Evolutionary conservation across 23 red algal genomes (phyloP), one percentile per base, ranked within the genome.

Genomic region (Gracilaria vermiculophylla): DNA sequence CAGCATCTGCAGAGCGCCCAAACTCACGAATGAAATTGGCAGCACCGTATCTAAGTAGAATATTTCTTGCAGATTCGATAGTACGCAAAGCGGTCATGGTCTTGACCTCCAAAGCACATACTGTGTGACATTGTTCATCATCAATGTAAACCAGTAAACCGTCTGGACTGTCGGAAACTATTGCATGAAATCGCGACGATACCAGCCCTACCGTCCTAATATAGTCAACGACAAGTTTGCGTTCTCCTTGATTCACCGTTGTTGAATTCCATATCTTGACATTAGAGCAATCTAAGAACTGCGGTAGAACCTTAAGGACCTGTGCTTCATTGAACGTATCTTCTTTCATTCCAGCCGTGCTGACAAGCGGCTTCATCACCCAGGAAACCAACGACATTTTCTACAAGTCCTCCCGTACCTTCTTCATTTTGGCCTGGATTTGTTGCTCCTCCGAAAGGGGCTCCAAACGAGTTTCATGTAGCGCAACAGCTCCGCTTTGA

Each of bases 301-400:
- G 4, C 3, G 55, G 55, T 10, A 60, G 21, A 20, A 24, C 55
- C 21, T 60, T 60, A 5, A 60, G 23, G 0, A 28, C 55, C 23
- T 60, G 55, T 3, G 16, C 1, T 24, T 60, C 55, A 29, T 60
- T 60, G 4, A 60, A 27, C 3, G 10, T 60, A 2, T 24, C 55
- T 60, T 60, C 55, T 10, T 60, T 60, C 23, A 60, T 60, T 28
- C 55, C 55, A 24, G 55, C 20, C 5, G 55, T 24, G 21, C 55
- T 60, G 1, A 60, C 55, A 8, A 60, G 23, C 21, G 77, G 77
- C 53, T 81, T 81, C 77, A 81, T 81, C 5, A 81, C 49, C 77
- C 52, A 60, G 19, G 0, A 40, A 29, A 5, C 62, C 19, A 81
- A 35, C 28, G 54, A 81, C 12, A 19, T 39, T 15, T 62, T 42